These are phyloP conservation scores for Apiospora phragmitis DNA, from an alignment of 2,329 filamentous ascomycete genomes.

Conservation along the genomic window DNA sequence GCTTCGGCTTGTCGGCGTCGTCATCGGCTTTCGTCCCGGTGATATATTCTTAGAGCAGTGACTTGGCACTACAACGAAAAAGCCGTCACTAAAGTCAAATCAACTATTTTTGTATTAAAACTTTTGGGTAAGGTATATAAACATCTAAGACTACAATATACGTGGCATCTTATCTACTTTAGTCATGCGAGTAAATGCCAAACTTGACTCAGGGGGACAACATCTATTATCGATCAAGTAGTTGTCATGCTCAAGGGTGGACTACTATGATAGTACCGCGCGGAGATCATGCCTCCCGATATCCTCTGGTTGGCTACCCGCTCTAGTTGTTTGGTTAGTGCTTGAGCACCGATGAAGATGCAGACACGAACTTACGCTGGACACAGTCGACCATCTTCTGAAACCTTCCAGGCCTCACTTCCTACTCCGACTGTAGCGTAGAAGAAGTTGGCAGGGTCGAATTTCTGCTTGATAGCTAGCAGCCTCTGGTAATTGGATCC, in stretches of 20 bases:
- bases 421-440: constrained; percentile 9
- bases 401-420: constrained; percentile 8
- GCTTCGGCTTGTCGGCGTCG: background rate
- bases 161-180: background rate
- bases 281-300: background rate
- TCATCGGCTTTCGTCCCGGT: background rate
- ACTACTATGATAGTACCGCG: no score
- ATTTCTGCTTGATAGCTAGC: constrained; percentile 9
- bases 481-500: constrained; percentile 8
- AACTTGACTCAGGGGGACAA: background rate
- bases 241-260: background rate
- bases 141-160: background rate
- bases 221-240: no score
- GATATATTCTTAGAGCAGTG: background rate
- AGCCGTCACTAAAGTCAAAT: background rate
- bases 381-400: constrained; percentile 1
- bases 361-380: background rate
- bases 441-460: constrained; percentile 9
- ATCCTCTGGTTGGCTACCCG: background rate
- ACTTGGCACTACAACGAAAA: background rate
- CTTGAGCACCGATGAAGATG: background rate
- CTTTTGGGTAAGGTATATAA: background rate
- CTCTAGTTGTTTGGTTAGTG: background rate
- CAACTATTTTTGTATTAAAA: background rate
- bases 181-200: background rate